Evolutionary conservation across 495 filamentous ascomycete genomes (phyloP).

Genomic region (Apodospora peruviana): DNA sequence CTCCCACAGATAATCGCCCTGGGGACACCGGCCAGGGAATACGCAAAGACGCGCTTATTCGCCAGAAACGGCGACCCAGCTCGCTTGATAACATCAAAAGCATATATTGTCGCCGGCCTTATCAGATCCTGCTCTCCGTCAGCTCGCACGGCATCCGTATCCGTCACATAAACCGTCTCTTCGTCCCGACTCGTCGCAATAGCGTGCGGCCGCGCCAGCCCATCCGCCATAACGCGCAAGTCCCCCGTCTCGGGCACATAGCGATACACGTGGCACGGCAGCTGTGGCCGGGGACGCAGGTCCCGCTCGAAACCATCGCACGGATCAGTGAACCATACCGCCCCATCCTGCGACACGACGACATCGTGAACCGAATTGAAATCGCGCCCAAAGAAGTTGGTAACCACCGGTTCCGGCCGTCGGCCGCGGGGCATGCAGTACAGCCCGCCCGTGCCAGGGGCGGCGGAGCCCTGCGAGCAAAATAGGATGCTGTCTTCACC

Average conservation of each 20-base stretch:
- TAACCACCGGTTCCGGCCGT: slow-evolving; percentile 32
- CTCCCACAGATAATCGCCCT: slow-evolving; percentile 42
- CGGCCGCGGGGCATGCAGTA: slow-evolving; percentile 40
- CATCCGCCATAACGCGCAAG: slow-evolving; percentile 40
- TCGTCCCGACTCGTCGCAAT: slow-evolving; percentile 36
- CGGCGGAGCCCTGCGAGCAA: slow-evolving; percentile 49
- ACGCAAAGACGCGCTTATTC: slow-evolving; percentile 48
- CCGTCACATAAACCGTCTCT: slow-evolving; percentile 36
- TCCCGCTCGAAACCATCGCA: slow-evolving; percentile 35
- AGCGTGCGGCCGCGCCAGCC: slow-evolving; percentile 34
- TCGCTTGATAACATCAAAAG: slow-evolving; percentile 24
- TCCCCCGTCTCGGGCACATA: slow-evolving; percentile 24
- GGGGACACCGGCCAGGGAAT: slow-evolving; percentile 39
- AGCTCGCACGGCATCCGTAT: slow-evolving; percentile 26
- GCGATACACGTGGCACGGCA: slow-evolving; percentile 45
- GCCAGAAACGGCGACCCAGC: slow-evolving; percentile 31
- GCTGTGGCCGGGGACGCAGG: slow-evolving; percentile 32
- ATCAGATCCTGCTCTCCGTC: slow-evolving; percentile 19
- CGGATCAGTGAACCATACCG: slow-evolving; percentile 48
- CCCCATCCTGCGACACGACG: slow-evolving; percentile 28
- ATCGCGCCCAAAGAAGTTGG: slow-evolving; percentile 32
- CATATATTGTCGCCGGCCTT: slow-evolving; percentile 29
- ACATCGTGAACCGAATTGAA: slow-evolving; percentile 47
- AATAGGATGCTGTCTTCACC: slow-evolving; percentile 28
- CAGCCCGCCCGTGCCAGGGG: slow-evolving; percentile 41